Evolutionary conservation across 2,329 filamentous ascomycete genomes (phyloP).

Genomic region (Hymenoscyphus fraxineus): DNA sequence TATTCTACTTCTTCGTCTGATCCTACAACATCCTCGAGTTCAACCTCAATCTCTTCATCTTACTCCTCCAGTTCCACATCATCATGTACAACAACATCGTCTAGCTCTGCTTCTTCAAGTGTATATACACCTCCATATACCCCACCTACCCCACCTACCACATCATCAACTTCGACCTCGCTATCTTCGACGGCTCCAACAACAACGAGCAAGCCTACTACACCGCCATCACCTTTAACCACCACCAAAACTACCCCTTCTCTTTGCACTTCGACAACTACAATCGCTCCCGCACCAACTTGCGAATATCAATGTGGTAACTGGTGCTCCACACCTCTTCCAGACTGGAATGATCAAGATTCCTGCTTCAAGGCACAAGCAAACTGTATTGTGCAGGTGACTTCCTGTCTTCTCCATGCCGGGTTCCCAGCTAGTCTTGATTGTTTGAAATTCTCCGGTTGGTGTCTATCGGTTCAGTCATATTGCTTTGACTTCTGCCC

Average conservation of each 20-base stretch:
- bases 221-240: slow-evolving; percentile 15
- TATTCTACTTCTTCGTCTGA: neutral
- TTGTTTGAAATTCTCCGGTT: slow-evolving; percentile 49
- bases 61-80: slow-evolving; percentile 1
- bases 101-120: slow-evolving; percentile 12
- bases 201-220: neutral
- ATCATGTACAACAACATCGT: slow-evolving; percentile 13
- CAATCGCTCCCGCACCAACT: slow-evolving; percentile 38
- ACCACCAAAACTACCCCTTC: slow-evolving; percentile 35
- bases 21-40: slow-evolving; percentile 12
- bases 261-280: slow-evolving; percentile 46
- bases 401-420: slow-evolving; percentile 49
- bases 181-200: slow-evolving; percentile 4
- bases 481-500: slow-evolving; percentile 44
- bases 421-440: slow-evolving; percentile 47
- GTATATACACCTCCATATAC: neutral
- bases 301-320: slow-evolving; percentile 54
- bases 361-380: slow-evolving; percentile 41
- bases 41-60: slow-evolving; percentile 8
- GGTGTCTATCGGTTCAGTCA: slow-evolving; percentile 45
- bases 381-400: slow-evolving; percentile 44
- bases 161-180: slow-evolving; percentile 11
- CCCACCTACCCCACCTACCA: slow-evolving; percentile 10
- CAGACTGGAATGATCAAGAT: slow-evolving; percentile 43
- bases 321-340: slow-evolving; percentile 51